Conservation (phyloP, 2,329 filamentous ascomycete genomes). For the Aspergillus ruber region DNA sequence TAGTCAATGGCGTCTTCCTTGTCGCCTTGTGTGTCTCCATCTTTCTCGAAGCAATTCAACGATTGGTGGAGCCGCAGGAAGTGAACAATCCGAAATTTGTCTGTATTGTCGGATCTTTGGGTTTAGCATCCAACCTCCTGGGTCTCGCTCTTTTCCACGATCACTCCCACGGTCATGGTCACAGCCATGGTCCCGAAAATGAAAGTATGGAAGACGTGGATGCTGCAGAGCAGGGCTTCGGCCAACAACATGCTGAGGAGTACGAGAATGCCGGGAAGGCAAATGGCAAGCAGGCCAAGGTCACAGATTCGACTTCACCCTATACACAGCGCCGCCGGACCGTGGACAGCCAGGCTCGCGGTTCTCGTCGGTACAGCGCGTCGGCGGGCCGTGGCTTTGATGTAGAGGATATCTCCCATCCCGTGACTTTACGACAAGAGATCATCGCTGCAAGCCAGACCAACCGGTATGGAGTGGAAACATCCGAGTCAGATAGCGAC, state of each 20-base stretch:
- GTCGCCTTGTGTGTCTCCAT: constrained; percentile 95
- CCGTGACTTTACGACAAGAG: constrained; percentile 81
- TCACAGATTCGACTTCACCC: constrained; percentile 21
- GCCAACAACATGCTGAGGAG: constrained; percentile 35
- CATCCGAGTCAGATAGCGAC: constrained; percentile 51
- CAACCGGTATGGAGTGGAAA: constrained; percentile 53
- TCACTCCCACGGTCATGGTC: constrained; percentile 76
- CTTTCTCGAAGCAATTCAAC: constrained; percentile 86
- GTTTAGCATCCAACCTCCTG: constrained; percentile 79
- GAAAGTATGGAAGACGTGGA: constrained; percentile 47
- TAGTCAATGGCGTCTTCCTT: constrained; percentile 96
- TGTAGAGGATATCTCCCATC: constrained; percentile 72
- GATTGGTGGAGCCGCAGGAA: constrained; percentile 83
- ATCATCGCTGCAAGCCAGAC: constrained; percentile 74
- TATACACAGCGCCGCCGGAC: constrained; percentile 25
- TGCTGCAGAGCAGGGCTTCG: constrained; percentile 34
- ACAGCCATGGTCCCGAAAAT: constrained; percentile 48
- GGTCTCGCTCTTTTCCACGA: constrained; percentile 90
- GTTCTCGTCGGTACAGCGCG: constrained; percentile 36
- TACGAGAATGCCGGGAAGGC: constrained; percentile 55
- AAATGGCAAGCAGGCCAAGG: constrained; percentile 49
- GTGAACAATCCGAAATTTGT: constrained; percentile 81
- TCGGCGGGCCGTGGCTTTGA: constrained; percentile 52
- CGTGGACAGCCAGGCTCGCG: constrained; percentile 7
- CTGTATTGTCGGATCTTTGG: constrained; percentile 79